Evolutionary conservation across 2,329 filamentous ascomycete species (phyloP).

Genomic region (Apiospora hydei): DNA sequence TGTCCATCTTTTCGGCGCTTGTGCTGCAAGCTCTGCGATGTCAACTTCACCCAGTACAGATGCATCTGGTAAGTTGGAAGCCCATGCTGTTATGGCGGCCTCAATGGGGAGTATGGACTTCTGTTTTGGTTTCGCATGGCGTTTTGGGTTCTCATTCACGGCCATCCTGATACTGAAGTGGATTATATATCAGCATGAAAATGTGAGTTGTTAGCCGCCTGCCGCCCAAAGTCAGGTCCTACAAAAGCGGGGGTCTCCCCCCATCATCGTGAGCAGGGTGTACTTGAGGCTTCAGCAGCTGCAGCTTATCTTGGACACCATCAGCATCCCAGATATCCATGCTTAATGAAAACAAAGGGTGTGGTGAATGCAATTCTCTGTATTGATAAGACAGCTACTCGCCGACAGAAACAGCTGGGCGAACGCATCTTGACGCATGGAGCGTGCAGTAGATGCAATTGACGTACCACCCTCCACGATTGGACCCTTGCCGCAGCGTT

Average conservation of each 20-base stretch:
- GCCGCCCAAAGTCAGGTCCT: not conserved
- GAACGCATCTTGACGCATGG: not conserved
- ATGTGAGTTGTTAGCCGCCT: not conserved
- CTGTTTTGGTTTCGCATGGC: not conserved
- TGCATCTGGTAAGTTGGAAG: not conserved
- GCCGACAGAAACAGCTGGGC: too few relatives aligned
- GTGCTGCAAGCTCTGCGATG: slow-evolving; percentile 42
- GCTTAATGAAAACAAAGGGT: too few relatives aligned
- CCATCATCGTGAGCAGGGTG: not conserved
- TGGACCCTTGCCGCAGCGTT: not conserved
- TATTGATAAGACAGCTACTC: not conserved
- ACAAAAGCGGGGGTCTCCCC: not conserved
- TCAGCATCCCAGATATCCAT: too few relatives aligned
- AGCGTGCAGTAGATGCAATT: not conserved
- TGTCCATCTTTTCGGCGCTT: slow-evolving; percentile 64
- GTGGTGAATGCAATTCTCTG: too few relatives aligned
- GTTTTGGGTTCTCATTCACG: not conserved
- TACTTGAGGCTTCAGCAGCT: not conserved
- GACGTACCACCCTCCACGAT: not conserved
- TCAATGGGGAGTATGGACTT: slow-evolving; percentile 33
- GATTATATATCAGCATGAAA: not conserved
- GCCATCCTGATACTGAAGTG: not conserved
- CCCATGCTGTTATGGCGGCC: slow-evolving; percentile 30
- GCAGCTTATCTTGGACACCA: not conserved
- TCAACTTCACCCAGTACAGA: not conserved